Conservation (phyloP, 148 eudicot genomes). For the Rhododendron ferrugineum region DNA sequence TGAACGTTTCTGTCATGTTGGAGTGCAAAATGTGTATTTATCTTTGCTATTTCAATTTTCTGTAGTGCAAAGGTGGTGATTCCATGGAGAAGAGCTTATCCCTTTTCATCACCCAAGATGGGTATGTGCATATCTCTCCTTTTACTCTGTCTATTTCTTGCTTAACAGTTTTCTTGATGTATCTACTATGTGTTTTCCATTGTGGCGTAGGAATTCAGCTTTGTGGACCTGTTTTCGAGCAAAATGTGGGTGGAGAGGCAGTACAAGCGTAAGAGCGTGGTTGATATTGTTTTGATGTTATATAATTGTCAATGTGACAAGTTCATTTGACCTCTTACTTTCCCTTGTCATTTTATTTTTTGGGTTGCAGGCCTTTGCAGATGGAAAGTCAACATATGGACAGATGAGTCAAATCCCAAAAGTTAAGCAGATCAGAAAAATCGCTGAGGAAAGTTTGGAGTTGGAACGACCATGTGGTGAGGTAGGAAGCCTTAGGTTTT, state of each 20-base stretch:
- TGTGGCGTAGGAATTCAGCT: conserved; percentile 42
- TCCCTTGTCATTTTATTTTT: background rate
- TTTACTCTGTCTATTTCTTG: conserved; percentile 6
- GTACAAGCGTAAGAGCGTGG: conserved; percentile 29
- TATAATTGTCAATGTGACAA: background rate
- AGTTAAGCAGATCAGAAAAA: conserved; percentile 30
- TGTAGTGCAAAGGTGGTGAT: conserved; percentile 71
- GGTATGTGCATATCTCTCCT: conserved; percentile 33
- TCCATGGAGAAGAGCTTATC: conserved; percentile 46
- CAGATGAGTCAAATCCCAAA: conserved; percentile 25
- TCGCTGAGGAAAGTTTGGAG: conserved; percentile 49
- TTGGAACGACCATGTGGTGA: conserved; percentile 65
- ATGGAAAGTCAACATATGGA: conserved; percentile 36
- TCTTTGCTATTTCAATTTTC: background rate
- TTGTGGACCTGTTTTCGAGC: conserved; percentile 62
- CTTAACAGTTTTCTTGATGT: background rate
- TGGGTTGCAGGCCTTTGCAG: conserved; percentile 60
- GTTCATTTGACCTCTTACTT: background rate
- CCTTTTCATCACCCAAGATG: conserved; percentile 45
- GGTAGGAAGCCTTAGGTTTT: conserved; percentile 29
- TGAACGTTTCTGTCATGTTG: background rate
- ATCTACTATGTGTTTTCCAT: background rate
- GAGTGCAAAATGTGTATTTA: background rate
- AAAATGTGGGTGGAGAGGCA: conserved; percentile 82
- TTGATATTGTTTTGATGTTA: background rate